A percentile compares a stretch with the other conserved stretches of the same genome.
Conservation (phyloP, 257 asterid genomes). For the Solanum etuberosum region DNA sequence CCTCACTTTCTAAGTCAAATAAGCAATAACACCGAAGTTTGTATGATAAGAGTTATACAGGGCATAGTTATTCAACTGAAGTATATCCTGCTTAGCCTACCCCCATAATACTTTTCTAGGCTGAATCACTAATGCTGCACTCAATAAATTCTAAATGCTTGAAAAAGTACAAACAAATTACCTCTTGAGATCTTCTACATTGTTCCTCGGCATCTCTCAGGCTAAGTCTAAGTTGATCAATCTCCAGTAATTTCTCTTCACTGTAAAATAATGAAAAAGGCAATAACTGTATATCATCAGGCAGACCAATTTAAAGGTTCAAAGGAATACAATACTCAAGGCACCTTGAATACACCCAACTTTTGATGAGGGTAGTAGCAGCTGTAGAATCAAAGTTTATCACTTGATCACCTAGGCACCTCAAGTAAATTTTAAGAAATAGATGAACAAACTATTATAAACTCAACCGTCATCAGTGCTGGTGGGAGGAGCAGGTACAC, state of each 20-base stretch:
- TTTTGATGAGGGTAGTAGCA: not conserved
- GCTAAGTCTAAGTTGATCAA: slow-evolving; percentile 30
- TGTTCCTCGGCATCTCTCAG: slow-evolving; percentile 27
- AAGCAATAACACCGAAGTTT: not conserved
- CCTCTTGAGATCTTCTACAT: slow-evolving; percentile 35
- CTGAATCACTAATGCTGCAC: not conserved
- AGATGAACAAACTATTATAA: not conserved
- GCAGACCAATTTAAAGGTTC: not conserved
- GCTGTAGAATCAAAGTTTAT: not conserved
- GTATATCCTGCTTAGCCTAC: not conserved
- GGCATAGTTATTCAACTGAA: not conserved
- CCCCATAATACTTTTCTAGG: not conserved
- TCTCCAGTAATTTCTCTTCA: slow-evolving; percentile 26
- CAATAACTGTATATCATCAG: not conserved
- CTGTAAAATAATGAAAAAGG: slow-evolving; percentile 20
- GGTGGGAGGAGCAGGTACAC: not conserved
- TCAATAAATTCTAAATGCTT: not conserved
- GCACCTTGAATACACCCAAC: not conserved
- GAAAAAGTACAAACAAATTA: slow-evolving; percentile 3
- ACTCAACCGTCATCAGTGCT: not conserved
- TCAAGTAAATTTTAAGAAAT: not conserved
- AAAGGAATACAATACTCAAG: not conserved
- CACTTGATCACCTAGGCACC: not conserved
- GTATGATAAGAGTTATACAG: not conserved
- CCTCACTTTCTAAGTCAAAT: not conserved